These are phyloP conservation scores for Curvularia lunata DNA, from an alignment of 2,329 filamentous ascomycete species.

Conservation along the genomic window DNA sequence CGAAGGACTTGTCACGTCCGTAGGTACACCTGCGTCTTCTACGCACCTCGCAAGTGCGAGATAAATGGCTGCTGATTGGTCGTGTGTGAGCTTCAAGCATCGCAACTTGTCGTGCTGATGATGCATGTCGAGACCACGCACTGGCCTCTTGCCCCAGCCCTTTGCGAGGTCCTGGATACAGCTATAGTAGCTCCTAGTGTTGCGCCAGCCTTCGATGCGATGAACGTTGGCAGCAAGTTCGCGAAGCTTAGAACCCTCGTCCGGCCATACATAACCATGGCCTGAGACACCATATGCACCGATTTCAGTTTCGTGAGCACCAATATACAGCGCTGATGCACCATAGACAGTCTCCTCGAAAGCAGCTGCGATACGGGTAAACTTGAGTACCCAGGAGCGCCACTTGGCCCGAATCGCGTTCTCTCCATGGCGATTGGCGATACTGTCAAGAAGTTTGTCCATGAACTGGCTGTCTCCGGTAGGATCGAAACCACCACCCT, in stretches of 20 bases:
- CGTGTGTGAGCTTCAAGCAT: conserved; percentile 76
- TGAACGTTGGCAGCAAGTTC: conserved; percentile 92
- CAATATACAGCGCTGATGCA: conserved; percentile 85
- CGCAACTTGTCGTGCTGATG: conserved; percentile 93
- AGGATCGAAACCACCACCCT: conserved; percentile 61
- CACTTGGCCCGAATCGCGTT: conserved; percentile 90
- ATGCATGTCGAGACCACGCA: conserved; percentile 83
- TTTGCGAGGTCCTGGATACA: conserved; percentile 72
- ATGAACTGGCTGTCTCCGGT: conserved; percentile 92
- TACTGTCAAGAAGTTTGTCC: conserved; percentile 81
- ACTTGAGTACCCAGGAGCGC: conserved; percentile 92
- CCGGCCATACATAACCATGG: conserved; percentile 94
- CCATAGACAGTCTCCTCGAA: conserved; percentile 97
- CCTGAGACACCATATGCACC: conserved; percentile 66
- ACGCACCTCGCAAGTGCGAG: conserved; percentile 77
- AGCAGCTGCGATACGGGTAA: conserved; percentile 87
- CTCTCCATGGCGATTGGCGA: conserved; percentile 82
- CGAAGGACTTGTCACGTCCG: conserved; percentile 22
- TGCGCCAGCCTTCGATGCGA: conserved; percentile 95
- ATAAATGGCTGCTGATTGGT: conserved; percentile 84
- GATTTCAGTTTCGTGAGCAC: conserved; percentile 67
- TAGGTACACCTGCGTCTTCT: conserved; percentile 52
- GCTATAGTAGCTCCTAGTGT: conserved; percentile 92
- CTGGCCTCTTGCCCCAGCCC: conserved; percentile 58
- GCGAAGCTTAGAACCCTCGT: conserved; percentile 78